Evolutionary conservation across 108 stramenopile species (phyloP), one percentile per base, ranked within the genome.

Genomic region (Thalassiosira profunda): DNA sequence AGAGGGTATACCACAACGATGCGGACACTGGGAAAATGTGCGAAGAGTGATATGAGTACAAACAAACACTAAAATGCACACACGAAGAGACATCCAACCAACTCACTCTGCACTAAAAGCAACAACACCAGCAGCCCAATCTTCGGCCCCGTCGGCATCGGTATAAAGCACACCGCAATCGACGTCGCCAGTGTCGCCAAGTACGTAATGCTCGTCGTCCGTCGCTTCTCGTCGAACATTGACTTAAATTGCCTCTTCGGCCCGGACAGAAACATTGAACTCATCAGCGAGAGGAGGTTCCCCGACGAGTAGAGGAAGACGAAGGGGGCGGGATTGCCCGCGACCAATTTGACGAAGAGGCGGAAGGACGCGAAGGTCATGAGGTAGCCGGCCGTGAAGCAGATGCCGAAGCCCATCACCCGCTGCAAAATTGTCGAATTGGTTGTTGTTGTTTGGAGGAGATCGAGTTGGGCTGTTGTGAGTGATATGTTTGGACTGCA

Each of bases 301-400:
- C 74, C 81, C 12, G 71, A 59, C 21, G 74, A 76, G 60, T 95
- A 95, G 40, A 90, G 67, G 37, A 91, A 58, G 21, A 90, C 91
- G 61, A 95, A 95, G 1, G 94, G 94, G 4, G 92, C 79, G 4
- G 94, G 90, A 58, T 88, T 79, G 24, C 91, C 94, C 52, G 81
- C 86, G 7, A 91, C 74, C 17, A 95, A 59, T 65, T 88, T 67
- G 54, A 92, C 74, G 59, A 95, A 89, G 57, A 86, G 86, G 11
- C 78, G 74, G 48, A 95, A 92, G 12, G 87, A 89, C 67, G 85
- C 76, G 72, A 92, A 92, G 12, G 90, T 89, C 70, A 92, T 91
- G 53, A 92, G 61, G 58, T 91, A 94, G 25, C 90, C 94, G 29
- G 84, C 24, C 5, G 73, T 69, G 71, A 95, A 95, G 46, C 87